phyloP scores from a whole-genome alignment of 768 basidiomycete species.

The Tremella yokohamensis region DNA sequence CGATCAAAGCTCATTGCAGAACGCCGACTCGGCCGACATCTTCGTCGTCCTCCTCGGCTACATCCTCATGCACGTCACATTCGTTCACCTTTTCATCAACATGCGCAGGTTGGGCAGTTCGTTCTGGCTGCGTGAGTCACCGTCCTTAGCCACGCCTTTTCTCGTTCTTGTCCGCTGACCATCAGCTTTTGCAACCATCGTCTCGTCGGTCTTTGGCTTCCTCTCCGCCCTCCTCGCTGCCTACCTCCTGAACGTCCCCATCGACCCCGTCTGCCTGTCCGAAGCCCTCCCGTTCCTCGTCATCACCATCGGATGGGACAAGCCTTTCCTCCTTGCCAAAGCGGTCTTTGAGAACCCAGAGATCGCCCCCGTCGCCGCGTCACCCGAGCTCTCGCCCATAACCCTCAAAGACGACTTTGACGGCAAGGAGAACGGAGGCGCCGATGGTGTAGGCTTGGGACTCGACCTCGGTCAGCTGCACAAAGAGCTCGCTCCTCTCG shows the following conservation, averaged over 20 bases:
- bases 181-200: slow-evolving; percentile 66
- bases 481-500: slow-evolving; percentile 47
- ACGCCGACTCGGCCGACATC: slow-evolving; percentile 94
- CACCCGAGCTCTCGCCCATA: slow-evolving; percentile 32
- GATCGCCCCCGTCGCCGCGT: slow-evolving; percentile 50
- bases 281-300: slow-evolving; percentile 97
- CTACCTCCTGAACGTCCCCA: slow-evolving; percentile 71
- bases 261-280: slow-evolving; percentile 87
- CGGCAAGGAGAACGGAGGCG: slow-evolving; percentile 5
- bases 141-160: slow-evolving; percentile 10
- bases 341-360: slow-evolving; percentile 80
- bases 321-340: slow-evolving; percentile 84
- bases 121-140: slow-evolving; percentile 60
- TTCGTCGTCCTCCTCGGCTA: slow-evolving; percentile 90
- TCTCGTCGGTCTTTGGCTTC: slow-evolving; percentile 76
- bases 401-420: slow-evolving; percentile 11
- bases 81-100: slow-evolving; percentile 82
- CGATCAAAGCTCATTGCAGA: slow-evolving; percentile 54
- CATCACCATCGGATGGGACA: slow-evolving; percentile 96
- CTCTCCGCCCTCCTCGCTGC: slow-evolving; percentile 75
- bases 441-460: slow-evolving; percentile 25
- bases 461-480: slow-evolving; percentile 45
- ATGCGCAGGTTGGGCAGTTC: slow-evolving; percentile 78
- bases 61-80: slow-evolving; percentile 90
- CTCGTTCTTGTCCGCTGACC: neutral